Evolutionary conservation across 202 grass and related monocot genomes (phyloP).

Genomic region (Brachypodium distachyon): DNA sequence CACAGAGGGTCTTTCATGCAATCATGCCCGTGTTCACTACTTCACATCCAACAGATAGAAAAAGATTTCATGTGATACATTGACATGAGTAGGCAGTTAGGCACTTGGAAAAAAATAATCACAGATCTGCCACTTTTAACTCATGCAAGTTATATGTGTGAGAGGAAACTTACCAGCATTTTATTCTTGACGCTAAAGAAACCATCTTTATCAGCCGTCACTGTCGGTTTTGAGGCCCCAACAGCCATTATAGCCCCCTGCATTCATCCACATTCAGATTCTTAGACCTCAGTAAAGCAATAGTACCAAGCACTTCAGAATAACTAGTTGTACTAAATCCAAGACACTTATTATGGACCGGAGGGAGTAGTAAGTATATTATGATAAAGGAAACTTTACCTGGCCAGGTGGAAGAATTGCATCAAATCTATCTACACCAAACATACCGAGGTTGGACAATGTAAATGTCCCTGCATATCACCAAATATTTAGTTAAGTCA

Average conservation of each 20-base stretch:
- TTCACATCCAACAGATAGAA: background rate
- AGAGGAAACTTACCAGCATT: slow-evolving; percentile 72
- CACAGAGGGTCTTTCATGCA: background rate
- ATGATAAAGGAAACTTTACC: slow-evolving; percentile 31
- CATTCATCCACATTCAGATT: slow-evolving; percentile 17
- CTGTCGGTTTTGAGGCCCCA: slow-evolving; percentile 88
- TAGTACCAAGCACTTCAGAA: background rate
- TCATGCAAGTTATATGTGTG: background rate
- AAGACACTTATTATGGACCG: too few species aligned
- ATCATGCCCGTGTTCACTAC: background rate
- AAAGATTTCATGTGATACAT: background rate
- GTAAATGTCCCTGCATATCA: slow-evolving; percentile 84
- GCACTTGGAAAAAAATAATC: background rate
- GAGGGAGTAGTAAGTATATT: background rate
- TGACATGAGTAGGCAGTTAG: background rate
- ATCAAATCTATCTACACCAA: slow-evolving; percentile 94
- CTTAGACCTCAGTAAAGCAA: slow-evolving; percentile 1
- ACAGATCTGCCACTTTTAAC: background rate
- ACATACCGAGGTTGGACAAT: slow-evolving; percentile 95
- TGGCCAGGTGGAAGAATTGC: slow-evolving; percentile 99
- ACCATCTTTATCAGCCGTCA: slow-evolving; percentile 71
- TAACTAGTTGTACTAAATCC: too few species aligned
- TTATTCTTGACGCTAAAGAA: slow-evolving; percentile 96
- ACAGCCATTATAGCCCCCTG: slow-evolving; percentile 98
- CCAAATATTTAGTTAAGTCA: slow-evolving; percentile 27